phyloP scores from a whole-genome alignment of 768 basidiomycete species.

The Glaciozyma antarctica region DNA sequence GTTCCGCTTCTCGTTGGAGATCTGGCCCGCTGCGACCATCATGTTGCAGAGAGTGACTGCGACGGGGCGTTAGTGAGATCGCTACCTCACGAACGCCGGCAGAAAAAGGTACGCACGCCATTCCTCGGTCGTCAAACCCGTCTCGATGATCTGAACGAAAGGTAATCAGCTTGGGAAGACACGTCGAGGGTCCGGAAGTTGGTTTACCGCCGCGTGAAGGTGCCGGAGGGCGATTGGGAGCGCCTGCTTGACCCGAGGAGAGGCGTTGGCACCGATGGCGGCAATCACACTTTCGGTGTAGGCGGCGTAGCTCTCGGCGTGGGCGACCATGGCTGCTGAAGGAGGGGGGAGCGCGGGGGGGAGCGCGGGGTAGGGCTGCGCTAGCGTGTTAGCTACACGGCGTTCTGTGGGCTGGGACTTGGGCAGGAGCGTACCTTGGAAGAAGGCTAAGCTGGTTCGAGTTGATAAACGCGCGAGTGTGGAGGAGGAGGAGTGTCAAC shows the following conservation, averaged over 20 bases:
- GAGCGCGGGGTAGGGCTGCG: too few relatives aligned
- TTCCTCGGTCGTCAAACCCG: constrained; percentile 32
- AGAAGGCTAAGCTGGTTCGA: too few relatives aligned
- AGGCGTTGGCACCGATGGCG: constrained; percentile 17
- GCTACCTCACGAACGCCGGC: neutral
- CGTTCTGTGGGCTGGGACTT: too few relatives aligned
- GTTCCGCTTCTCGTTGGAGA: constrained; percentile 27
- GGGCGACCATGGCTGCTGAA: too few relatives aligned
- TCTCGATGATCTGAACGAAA: constrained; percentile 20
- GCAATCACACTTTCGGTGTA: constrained; percentile 15
- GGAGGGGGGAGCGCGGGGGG: too few relatives aligned
- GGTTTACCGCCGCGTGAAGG: constrained; percentile 30
- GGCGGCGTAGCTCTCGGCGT: neutral
- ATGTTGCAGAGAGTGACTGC: constrained; percentile 28
- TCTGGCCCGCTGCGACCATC: constrained; percentile 32
- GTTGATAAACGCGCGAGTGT: too few relatives aligned
- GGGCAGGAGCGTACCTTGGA: too few relatives aligned
- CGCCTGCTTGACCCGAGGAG: constrained; percentile 37
- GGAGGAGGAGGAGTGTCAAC: too few relatives aligned
- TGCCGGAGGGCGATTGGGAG: constrained; percentile 35
- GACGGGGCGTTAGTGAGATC: too few relatives aligned
- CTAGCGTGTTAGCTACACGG: too few relatives aligned
- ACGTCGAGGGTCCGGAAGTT: neutral
- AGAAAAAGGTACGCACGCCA: constrained; percentile 21
- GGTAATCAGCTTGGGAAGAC: neutral